These are phyloP conservation scores for Phyllosticta citribraziliensis DNA, from an alignment of 2,329 filamentous ascomycete genomes.

Conservation along the genomic window DNA sequence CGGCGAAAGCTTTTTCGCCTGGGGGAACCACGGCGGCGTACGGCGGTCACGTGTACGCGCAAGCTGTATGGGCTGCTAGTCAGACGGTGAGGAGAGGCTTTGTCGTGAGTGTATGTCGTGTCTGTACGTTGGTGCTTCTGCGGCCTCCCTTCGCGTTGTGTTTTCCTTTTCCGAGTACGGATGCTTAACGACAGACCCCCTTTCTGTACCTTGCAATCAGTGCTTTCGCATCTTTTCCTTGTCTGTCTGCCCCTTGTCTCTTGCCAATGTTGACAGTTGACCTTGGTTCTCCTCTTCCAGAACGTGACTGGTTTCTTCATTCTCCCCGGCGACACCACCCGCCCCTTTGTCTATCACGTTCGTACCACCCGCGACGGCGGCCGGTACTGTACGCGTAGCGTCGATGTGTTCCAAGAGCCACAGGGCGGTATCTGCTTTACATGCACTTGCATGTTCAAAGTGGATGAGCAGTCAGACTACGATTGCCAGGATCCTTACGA, in stretches of 20 bases:
- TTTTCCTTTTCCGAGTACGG: too few relatives aligned
- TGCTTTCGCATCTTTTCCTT: not conserved
- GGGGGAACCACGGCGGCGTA: slow-evolving; percentile 36
- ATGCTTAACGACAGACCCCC: not conserved
- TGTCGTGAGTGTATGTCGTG: slow-evolving; percentile 39
- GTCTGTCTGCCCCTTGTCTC: not conserved
- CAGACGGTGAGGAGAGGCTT: slow-evolving; percentile 43
- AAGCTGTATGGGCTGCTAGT: slow-evolving; percentile 47
- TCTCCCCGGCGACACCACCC: slow-evolving; percentile 34
- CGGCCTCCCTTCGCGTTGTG: too few relatives aligned
- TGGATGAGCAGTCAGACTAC: slow-evolving; percentile 25
- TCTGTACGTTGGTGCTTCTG: not conserved
- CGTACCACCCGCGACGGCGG: slow-evolving; percentile 41
- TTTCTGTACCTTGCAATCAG: not conserved
- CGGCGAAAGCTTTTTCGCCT: slow-evolving; percentile 34
- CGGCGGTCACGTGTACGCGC: slow-evolving; percentile 49
- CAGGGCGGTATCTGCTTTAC: slow-evolving; percentile 41
- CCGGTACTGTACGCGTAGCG: slow-evolving; percentile 42
- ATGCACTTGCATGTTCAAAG: slow-evolving; percentile 43
- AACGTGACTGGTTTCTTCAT: slow-evolving; percentile 46
- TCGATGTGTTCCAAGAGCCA: slow-evolving; percentile 41
- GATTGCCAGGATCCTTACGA: slow-evolving; percentile 27
- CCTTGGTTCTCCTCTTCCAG: slow-evolving; percentile 19
- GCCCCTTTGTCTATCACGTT: slow-evolving; percentile 43
- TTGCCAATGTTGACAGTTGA: slow-evolving; percentile 3